Percentiles rank a stretch among this genome's conserved stretches.
Evolutionary conservation across 352 stramenopile genomes (phyloP).

Genomic region (Hyphochytrium catenoides): DNA sequence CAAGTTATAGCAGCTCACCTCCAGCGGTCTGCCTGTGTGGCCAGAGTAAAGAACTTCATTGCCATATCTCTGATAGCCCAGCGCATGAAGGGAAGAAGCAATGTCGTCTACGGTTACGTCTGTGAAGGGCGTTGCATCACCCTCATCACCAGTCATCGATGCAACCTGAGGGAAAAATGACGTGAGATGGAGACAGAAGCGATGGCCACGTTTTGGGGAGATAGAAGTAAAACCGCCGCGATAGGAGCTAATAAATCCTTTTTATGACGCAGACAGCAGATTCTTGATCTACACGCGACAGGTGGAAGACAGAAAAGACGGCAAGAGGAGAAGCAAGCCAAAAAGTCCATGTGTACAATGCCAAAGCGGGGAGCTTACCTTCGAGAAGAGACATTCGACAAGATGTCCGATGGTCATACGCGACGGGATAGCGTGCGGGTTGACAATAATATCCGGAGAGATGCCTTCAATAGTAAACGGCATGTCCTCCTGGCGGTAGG

Average conservation of each 20-base stretch:
- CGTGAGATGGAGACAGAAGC: too few species aligned
- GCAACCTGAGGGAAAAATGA: too few species aligned
- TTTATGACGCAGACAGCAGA: too few species aligned
- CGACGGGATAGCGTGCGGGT: slow-evolving; percentile 98
- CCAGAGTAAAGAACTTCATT: slow-evolving; percentile 99
- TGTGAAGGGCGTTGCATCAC: slow-evolving; percentile 97
- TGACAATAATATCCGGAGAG: slow-evolving; percentile 99
- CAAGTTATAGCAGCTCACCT: too few species aligned
- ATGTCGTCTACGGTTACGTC: slow-evolving; percentile 93
- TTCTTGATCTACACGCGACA: too few species aligned
- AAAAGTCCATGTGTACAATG: too few species aligned
- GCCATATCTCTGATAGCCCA: slow-evolving; percentile 96
- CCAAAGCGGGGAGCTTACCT: too few species aligned
- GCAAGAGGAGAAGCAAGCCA: too few species aligned
- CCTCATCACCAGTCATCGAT: slow-evolving; percentile 88
- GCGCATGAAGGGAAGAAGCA: slow-evolving; percentile 70
- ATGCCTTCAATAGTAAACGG: slow-evolving; percentile 95
- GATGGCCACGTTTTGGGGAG: too few species aligned
- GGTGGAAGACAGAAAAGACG: too few species aligned
- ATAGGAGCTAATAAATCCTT: too few species aligned
- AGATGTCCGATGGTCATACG: slow-evolving; percentile 99
- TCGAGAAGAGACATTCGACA: slow-evolving; percentile 97
- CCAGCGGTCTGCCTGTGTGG: slow-evolving; percentile 85
- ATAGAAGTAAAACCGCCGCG: too few species aligned
- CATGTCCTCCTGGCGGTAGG: slow-evolving; percentile 98